Percentiles rank a stretch among this genome's conserved stretches.
Evolutionary conservation across 495 filamentous ascomycete species (phyloP).

Genomic region (Penicillium goetzii): DNA sequence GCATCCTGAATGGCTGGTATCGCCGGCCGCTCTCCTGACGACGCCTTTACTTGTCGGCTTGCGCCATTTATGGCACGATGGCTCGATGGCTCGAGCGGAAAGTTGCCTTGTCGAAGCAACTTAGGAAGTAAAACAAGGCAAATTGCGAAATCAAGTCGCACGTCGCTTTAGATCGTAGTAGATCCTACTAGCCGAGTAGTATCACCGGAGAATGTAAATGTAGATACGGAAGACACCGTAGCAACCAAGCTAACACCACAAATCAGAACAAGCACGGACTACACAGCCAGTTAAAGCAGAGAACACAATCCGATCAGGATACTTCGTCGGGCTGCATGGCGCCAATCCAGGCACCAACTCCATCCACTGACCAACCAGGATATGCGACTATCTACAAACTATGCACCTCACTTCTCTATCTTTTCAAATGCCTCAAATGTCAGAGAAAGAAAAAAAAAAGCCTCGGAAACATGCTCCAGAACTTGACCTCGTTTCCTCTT

Average conservation of each 20-base stretch:
- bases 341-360: neutral
- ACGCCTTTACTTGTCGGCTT: neutral
- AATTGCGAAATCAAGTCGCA: neutral
- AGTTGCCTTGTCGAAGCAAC: neutral
- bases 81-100: neutral
- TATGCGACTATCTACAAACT: neutral
- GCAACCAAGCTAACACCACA: neutral
- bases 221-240: slow-evolving; percentile 1
- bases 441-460: neutral
- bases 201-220: too few species aligned
- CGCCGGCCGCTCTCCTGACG: neutral
- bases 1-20: neutral
- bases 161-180: too few species aligned
- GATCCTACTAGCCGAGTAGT: too few species aligned
- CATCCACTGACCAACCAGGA: neutral
- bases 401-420: neutral
- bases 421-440: neutral
- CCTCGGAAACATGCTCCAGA: slow-evolving; percentile 4
- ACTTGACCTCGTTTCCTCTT: neutral
- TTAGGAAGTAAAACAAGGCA: neutral
- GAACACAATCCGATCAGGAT: neutral
- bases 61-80: neutral
- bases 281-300: neutral
- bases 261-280: neutral
- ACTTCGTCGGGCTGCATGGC: neutral